Percentiles rank a stretch among this genome's conserved stretches.
phyloP scores from a whole-genome alignment of 208 protist species.

The Wallacemonas sp. region DNA sequence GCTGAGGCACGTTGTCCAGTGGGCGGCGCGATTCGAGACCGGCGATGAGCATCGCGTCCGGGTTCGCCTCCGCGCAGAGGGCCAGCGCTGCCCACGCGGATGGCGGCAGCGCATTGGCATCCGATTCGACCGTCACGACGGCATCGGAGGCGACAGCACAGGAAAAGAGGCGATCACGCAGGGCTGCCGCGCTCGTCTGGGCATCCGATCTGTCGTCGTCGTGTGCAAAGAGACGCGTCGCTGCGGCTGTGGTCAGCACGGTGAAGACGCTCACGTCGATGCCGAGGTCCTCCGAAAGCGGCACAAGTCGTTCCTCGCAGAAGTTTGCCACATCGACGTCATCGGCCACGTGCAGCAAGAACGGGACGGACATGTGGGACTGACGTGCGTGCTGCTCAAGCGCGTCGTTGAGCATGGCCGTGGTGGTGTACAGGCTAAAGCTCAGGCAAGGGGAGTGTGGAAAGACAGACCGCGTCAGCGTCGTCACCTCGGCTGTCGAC shows the following conservation, averaged over 20 bases:
- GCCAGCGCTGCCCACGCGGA: constrained; percentile 27
- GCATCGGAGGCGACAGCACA: constrained; percentile 45
- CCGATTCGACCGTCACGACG: constrained; percentile 28
- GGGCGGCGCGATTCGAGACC: constrained; percentile 12
- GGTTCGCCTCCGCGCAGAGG: constrained; percentile 30
- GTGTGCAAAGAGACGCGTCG: constrained; percentile 16
- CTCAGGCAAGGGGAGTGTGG: constrained; percentile 16
- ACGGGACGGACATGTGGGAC: background rate
- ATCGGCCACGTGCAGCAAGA: constrained; percentile 23
- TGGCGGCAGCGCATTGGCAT: constrained; percentile 23
- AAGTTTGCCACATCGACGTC: constrained; percentile 33
- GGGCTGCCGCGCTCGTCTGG: background rate
- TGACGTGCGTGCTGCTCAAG: constrained; percentile 14
- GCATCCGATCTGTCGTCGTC: background rate
- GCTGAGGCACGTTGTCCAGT: background rate
- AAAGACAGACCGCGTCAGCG: constrained; percentile 13
- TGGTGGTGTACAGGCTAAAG: constrained; percentile 23
- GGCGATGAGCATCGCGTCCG: constrained; percentile 31
- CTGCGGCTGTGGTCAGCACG: constrained; percentile 28
- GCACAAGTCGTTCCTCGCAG: constrained; percentile 41
- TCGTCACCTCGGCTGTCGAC: constrained; percentile 15
- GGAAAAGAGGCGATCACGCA: constrained; percentile 23
- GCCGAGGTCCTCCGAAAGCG: constrained; percentile 31
- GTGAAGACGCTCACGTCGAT: constrained; percentile 50
- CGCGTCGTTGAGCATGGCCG: constrained; percentile 9